These are phyloP conservation scores for Boletales sp. DNA, from an alignment of 768 basidiomycete species.

Conservation along the genomic window DNA sequence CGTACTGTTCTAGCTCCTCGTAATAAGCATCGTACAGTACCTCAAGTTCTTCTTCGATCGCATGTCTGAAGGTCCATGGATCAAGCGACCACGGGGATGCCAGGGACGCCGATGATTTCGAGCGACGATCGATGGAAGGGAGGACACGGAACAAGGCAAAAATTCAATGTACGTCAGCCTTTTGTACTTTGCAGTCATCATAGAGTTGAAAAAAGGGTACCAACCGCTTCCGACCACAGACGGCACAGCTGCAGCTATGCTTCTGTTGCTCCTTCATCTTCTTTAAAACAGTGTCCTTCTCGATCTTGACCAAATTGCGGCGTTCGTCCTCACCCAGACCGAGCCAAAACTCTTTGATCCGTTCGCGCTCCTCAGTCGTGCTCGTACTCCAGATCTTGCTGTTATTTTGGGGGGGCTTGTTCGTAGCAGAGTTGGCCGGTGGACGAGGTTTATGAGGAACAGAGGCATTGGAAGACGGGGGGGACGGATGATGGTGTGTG, in stretches of 20 bases:
- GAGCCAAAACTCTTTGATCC: constrained; percentile 98
- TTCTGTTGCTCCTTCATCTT: constrained; percentile 99
- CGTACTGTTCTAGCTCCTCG: constrained; percentile 99
- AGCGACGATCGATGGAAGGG: constrained; percentile 15
- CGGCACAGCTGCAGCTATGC: constrained; percentile 92
- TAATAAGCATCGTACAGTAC: constrained; percentile 99
- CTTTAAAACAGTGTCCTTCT: constrained; percentile 94
- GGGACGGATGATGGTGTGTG: constrained; percentile 51
- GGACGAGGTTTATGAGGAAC: constrained; percentile 30
- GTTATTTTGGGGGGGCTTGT: constrained; percentile 38
- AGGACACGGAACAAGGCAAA: constrained; percentile 18
- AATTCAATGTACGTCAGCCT: constrained; percentile 22
- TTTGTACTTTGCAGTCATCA: constrained; percentile 7
- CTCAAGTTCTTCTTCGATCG: constrained; percentile 99
- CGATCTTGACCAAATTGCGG: constrained; percentile 88
- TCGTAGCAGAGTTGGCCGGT: constrained; percentile 24
- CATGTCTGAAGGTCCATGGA: constrained; percentile 55
- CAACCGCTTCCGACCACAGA: constrained; percentile 95
- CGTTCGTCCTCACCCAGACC: constrained; percentile 89
- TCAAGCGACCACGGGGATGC: constrained; percentile 11
- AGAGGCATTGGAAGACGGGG: constrained; percentile 35
- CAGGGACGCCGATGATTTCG: constrained; percentile 14
- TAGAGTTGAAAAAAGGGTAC: constrained; percentile 38
- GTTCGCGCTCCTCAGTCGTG: constrained; percentile 88
- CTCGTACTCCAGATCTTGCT: constrained; percentile 95